Percentiles rank a stretch among this genome's conserved stretches.
phyloP scores from a whole-genome alignment of 768 basidiomycete species.

The Tephrocybe sp. region DNA sequence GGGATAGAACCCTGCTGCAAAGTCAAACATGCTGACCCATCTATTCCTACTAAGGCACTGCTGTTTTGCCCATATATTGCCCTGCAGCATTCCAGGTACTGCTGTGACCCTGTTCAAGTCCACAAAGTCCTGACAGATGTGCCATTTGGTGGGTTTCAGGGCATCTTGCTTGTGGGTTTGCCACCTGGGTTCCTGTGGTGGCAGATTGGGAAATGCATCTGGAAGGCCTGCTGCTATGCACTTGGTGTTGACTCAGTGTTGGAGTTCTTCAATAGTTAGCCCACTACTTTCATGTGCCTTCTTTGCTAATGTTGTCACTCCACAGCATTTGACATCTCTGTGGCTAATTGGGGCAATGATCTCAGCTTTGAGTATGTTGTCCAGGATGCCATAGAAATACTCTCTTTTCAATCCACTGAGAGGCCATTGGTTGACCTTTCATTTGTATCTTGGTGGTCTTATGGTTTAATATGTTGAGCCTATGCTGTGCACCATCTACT shows the following conservation, averaged over 20 bases:
- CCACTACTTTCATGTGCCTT: constrained; percentile 34
- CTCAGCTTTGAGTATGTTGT: constrained; percentile 32
- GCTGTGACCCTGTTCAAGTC: constrained; percentile 14
- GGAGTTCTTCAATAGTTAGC: constrained; percentile 31
- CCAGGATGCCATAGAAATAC: constrained; percentile 28
- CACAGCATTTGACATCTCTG: constrained; percentile 33
- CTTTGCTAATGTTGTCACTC: constrained; percentile 32
- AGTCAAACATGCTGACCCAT: constrained; percentile 33
- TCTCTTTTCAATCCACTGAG: constrained; percentile 30
- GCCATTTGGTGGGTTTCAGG: constrained; percentile 28
- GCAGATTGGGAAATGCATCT: constrained; percentile 18
- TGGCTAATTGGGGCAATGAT: constrained; percentile 31
- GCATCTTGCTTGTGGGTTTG: constrained; percentile 12
- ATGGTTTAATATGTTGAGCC: no score
- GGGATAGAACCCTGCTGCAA: constrained; percentile 39
- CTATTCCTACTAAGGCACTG: constrained; percentile 32
- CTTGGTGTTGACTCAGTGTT: constrained; percentile 31
- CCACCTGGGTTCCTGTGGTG: constrained; percentile 16
- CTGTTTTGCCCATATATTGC: constrained; percentile 40
- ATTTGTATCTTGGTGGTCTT: no score
- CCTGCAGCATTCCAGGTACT: constrained; percentile 29
- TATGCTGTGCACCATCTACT: no score
- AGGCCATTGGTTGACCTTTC: no score
- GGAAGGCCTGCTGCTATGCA: constrained; percentile 26
- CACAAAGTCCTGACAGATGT: constrained; percentile 1